Evolutionary conservation across 306 rosid species (phyloP), one percentile per base, ranked within the genome.

Genomic region (Castanea sativa): DNA sequence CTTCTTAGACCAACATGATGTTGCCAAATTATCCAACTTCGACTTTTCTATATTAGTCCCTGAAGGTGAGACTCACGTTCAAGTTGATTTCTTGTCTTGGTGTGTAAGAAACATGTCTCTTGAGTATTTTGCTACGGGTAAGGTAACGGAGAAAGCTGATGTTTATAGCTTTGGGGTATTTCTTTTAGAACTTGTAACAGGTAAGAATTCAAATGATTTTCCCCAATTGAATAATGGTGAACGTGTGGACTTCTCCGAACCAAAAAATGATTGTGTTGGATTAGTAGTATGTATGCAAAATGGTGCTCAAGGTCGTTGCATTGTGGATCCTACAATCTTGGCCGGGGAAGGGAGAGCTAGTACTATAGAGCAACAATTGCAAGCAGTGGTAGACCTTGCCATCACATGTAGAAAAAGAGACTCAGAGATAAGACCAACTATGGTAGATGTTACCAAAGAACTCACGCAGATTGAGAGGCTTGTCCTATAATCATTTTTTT

Each of bases 41-140:
- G 55, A 45, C 49, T 4, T 2, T 2, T 51, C 80, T 9, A 8
- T 75, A 12, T 70, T 76, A 49, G 69, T 75, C 75, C 80, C 76
- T 0, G 59, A 32, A 12, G 73, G 55, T 18, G 21, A 75, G 69
- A 69, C 59, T 12, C 43, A 74, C 49, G 79, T 80, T 4, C 10
- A 5, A 3, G 60, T 21, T 14, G 52, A 45, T 45, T 10, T 8
- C 0, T 45, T 45, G 52, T 45, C 52, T 45, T 45, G 52, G 52
- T 45, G 52, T 45, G 14, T 45, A 45, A 2, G 52, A 2, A 0
- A 45, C 15, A 45, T 45, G 15, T 2, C 52, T 2, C 52, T 15
- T 2, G 13, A 45, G 13, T 45, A 45, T 9, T 45, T 16, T 18
- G 32, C 83, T 13, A 60, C 52, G 1, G 55, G 70, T 21, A 45